Percentiles rank a stretch among this genome's conserved stretches.
phyloP scores from a whole-genome alignment of 1,284 basidiomycete species.

The Apiotrichum veenhuisii region DNA sequence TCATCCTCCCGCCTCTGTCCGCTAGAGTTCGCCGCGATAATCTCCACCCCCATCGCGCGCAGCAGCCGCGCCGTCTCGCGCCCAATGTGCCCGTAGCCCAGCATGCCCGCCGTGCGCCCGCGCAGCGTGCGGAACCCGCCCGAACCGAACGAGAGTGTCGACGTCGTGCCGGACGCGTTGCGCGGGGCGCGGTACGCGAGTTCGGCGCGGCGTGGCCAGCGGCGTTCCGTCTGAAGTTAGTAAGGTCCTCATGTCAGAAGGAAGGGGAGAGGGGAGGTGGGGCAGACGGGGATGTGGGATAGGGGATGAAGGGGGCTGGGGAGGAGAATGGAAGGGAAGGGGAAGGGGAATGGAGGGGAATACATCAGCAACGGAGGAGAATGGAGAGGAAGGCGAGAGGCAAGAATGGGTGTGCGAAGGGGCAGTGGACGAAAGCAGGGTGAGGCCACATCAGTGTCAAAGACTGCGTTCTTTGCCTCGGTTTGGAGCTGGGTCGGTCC shows the following conservation, averaged over 20 bases:
- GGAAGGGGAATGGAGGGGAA: too few relatives aligned
- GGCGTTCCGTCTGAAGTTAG: slow-evolving; percentile 13
- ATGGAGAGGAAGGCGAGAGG: too few relatives aligned
- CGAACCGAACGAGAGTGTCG: neutral
- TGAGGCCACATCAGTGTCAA: too few relatives aligned
- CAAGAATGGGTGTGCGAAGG: too few relatives aligned
- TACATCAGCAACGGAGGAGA: too few relatives aligned
- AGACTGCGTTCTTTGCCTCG: too few relatives aligned
- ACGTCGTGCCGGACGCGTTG: neutral
- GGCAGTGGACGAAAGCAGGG: too few relatives aligned
- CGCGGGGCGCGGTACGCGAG: slow-evolving; percentile 6
- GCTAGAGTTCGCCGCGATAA: slow-evolving; percentile 48
- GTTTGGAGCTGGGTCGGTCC: too few relatives aligned
- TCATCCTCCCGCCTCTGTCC: slow-evolving; percentile 36
- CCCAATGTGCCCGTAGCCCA: slow-evolving; percentile 37
- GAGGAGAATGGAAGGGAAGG: too few relatives aligned
- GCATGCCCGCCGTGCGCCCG: slow-evolving; percentile 17
- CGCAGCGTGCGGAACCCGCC: slow-evolving; percentile 10
- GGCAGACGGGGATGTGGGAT: too few relatives aligned
- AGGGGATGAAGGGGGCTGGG: too few relatives aligned
- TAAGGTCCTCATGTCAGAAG: neutral
- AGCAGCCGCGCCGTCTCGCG: slow-evolving; percentile 46
- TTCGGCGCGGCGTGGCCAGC: slow-evolving; percentile 23
- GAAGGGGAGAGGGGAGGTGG: too few relatives aligned
- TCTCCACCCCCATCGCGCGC: slow-evolving; percentile 35